Conservation (phyloP, 164 flowering plant genomes). For the Liquidambar formosana region DNA sequence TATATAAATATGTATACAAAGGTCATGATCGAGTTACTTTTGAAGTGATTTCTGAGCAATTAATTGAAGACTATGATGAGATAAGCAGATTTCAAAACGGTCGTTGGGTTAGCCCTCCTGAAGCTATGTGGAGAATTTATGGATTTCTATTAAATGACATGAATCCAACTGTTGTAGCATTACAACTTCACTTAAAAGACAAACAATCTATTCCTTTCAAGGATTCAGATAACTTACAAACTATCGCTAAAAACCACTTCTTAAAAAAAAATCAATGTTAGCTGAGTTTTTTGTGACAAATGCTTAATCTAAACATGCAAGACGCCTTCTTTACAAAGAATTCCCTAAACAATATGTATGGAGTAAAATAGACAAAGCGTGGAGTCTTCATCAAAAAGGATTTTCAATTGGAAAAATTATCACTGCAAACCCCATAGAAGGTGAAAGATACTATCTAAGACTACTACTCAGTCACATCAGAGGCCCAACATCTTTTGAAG, state of each 20-base stretch:
- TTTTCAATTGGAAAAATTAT: not conserved
- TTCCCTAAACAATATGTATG: not conserved
- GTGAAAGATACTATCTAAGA: slow-evolving; percentile 6
- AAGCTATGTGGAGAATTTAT: slow-evolving; percentile 5
- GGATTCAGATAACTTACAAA: not conserved
- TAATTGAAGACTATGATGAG: not conserved
- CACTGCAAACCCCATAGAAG: not conserved
- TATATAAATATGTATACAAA: slow-evolving; percentile 24
- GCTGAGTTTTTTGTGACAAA: not conserved
- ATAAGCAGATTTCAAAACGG: not conserved
- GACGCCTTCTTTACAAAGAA: too few relatives aligned
- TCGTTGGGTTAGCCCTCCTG: not conserved
- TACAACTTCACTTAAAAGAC: not conserved
- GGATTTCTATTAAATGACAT: not conserved
- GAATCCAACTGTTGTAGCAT: not conserved
- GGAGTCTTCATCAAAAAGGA: too few relatives aligned
- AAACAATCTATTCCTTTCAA: not conserved
- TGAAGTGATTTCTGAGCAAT: not conserved
- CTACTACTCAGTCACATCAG: not conserved
- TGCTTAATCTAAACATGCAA: too few relatives aligned
- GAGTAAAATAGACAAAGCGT: not conserved
- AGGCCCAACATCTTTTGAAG: not conserved
- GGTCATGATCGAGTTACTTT: slow-evolving; percentile 16
- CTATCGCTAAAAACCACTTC: not conserved
- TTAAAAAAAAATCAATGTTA: not conserved